Evolutionary conservation across 495 filamentous ascomycete species (phyloP).

Genomic region (Thozetella sp.): DNA sequence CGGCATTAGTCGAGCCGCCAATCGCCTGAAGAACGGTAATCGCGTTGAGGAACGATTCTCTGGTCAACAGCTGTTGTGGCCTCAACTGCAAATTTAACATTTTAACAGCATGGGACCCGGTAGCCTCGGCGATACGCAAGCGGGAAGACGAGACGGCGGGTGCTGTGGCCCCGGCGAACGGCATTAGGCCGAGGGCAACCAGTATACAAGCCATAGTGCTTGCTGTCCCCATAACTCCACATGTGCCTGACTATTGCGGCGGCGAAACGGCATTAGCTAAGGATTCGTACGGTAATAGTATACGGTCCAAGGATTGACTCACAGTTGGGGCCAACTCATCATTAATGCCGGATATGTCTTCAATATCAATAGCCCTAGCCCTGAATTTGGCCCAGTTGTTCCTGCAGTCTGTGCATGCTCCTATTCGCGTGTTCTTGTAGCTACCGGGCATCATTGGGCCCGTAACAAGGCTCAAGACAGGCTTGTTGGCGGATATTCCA

Average conservation of each 20-base stretch:
- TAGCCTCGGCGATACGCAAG: slow-evolving; percentile 64
- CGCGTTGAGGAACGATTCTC: slow-evolving; percentile 67
- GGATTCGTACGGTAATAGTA: background rate
- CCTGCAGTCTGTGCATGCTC: slow-evolving; percentile 69
- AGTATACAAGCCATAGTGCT: slow-evolving; percentile 71
- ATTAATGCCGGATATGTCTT: slow-evolving; percentile 67
- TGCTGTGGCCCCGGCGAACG: slow-evolving; percentile 58
- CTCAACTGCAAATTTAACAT: slow-evolving; percentile 19
- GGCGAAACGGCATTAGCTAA: background rate
- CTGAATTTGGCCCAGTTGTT: slow-evolving; percentile 69
- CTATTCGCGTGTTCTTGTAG: slow-evolving; percentile 57
- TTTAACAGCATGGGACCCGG: slow-evolving; percentile 56
- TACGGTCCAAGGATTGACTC: slow-evolving; percentile 16
- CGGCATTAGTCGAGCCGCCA: slow-evolving; percentile 69
- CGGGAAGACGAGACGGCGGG: slow-evolving; percentile 67
- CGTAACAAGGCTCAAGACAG: slow-evolving; percentile 62
- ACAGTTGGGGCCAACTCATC: slow-evolving; percentile 69
- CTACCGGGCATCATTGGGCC: slow-evolving; percentile 71
- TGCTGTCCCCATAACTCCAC: slow-evolving; percentile 72
- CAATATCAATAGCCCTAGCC: slow-evolving; percentile 61
- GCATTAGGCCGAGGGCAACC: slow-evolving; percentile 66
- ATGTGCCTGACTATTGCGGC: slow-evolving; percentile 60
- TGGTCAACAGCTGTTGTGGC: slow-evolving; percentile 59
- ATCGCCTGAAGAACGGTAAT: slow-evolving; percentile 71
- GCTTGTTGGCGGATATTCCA: slow-evolving; percentile 70